Base-by-base conservation (phyloP, 371 early-diverging fungal genomes). In the Coemansia sp. region DNA sequence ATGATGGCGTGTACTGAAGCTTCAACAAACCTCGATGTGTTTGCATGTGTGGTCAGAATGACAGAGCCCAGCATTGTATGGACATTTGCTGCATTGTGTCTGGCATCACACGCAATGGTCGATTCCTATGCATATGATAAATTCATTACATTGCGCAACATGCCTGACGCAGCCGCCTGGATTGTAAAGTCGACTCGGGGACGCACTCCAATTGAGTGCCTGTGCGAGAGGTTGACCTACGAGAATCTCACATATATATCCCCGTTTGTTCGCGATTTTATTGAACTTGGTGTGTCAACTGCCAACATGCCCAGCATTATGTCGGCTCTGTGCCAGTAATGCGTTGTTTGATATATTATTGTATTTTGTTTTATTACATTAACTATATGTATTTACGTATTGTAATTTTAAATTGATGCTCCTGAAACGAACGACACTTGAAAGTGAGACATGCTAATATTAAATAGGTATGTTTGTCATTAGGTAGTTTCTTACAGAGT, bases 141-240 rank as follows among this genome's bases (percentile, higher is more conserved):
- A 45, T 72, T 72, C 14, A 45, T 60, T 37, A 60, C 56, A 3
- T 51, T 72, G 57, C 67, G 72, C 14, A 51, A 27, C 29, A 27
- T 64, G 34, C 64, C 68, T 5, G 18, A 59, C 1, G 67, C 72
- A 8, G 52, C 53, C 5, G 18, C 21, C 22, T 72, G 72, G 72
- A 60, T 72, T 22, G 59, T 51, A 4, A 48, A 48, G 47, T 34
- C 67, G 7, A 29, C 67, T 16, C 54, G 64, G 3, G 72, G 72
- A 4, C 61, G 59, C 42, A 72, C 72, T n/a, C 72, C 72, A 6
- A 72, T 72, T 13, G 57, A 72, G 48, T 26, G 59, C 24, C 37
- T 72, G 57, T 72, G 72, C 45, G 72, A 72, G 18, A n/a, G 64
- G n/a, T 55, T 72, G 7, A 72, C 72, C 2, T 72, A 61, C 29